phyloP scores from a whole-genome alignment of 148 eudicot genomes.

The Amaranthus hypochondriacus region DNA sequence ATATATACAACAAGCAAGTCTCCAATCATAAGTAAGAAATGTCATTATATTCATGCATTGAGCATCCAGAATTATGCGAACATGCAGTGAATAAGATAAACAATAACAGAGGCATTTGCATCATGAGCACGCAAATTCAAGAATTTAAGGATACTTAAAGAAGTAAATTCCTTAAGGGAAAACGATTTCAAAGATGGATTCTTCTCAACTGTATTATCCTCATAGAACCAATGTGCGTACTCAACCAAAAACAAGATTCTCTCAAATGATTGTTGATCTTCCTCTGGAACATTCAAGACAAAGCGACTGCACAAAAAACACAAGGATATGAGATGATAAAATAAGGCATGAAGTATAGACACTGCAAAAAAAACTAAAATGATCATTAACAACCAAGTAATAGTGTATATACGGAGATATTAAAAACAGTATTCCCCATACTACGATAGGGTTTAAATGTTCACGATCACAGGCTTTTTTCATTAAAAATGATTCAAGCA shows the following conservation, averaged over 20 bases:
- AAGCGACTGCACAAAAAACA: conserved; percentile 64
- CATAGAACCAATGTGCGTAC: conserved; percentile 98
- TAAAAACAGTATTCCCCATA: not conserved
- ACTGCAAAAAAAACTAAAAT: no score
- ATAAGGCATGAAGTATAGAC: not conserved
- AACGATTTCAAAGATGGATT: conserved; percentile 89
- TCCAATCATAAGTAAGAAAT: not conserved
- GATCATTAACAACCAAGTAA: no score
- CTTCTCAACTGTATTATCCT: conserved; percentile 92
- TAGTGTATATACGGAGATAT: not conserved
- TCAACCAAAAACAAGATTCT: conserved; percentile 94
- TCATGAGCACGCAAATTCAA: not conserved
- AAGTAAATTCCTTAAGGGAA: conserved; percentile 85
- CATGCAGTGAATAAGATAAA: not conserved
- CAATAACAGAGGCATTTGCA: not conserved
- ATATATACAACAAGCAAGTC: not conserved
- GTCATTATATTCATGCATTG: not conserved
- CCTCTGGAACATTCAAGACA: conserved; percentile 95
- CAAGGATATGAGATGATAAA: not conserved
- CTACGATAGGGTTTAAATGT: no score
- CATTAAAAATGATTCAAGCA: no score
- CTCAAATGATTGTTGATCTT: conserved; percentile 96
- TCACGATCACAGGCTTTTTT: no score
- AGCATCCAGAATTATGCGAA: not conserved
- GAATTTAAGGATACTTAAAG: conserved; percentile 67